Evolutionary conservation across 2,329 filamentous ascomycete genomes (phyloP).

Genomic region (Ophiostoma fasciatum): DNA sequence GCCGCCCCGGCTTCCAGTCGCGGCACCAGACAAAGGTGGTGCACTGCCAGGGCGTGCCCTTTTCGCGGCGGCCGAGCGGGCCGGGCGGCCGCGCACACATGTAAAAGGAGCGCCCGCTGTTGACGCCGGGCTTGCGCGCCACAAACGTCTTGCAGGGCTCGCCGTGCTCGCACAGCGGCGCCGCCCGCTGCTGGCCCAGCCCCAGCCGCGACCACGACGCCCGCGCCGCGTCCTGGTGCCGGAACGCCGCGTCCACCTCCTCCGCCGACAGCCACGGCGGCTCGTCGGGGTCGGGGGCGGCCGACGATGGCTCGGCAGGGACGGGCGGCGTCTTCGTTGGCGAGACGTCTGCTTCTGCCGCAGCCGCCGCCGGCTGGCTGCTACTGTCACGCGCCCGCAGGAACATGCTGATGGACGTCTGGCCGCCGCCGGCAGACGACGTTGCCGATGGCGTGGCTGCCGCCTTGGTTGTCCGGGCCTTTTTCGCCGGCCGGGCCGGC

Average conservation of each 20-base stretch:
- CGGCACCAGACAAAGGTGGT: constrained; percentile 64
- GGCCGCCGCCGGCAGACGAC: constrained; percentile 1
- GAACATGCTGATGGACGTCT: constrained; percentile 12
- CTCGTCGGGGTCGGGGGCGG: too few relatives aligned
- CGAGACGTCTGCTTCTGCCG: too few relatives aligned
- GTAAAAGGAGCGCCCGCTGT: constrained; percentile 55
- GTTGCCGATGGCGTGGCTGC: too few relatives aligned
- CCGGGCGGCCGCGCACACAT: constrained; percentile 60
- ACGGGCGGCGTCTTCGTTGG: too few relatives aligned
- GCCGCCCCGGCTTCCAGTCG: constrained; percentile 31
- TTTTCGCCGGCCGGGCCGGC: constrained; percentile 3
- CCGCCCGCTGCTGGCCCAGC: constrained; percentile 41
- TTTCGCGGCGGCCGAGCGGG: constrained; percentile 73
- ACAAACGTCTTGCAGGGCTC: constrained; percentile 73
- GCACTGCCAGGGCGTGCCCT: constrained; percentile 74
- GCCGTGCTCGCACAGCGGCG: constrained; percentile 73
- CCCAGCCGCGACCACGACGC: constrained; percentile 73
- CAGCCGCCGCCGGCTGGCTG: background rate
- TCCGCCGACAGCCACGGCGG: constrained; percentile 12
- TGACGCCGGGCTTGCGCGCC: constrained; percentile 82
- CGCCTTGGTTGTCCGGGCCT: constrained; percentile 2
- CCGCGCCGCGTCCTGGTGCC: constrained; percentile 58
- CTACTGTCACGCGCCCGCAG: background rate
- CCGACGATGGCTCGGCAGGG: too few relatives aligned
- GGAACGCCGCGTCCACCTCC: constrained; percentile 48